Base-by-base conservation (phyloP, 2,329 filamentous ascomycete species). In the Cercospora canescens region DNA sequence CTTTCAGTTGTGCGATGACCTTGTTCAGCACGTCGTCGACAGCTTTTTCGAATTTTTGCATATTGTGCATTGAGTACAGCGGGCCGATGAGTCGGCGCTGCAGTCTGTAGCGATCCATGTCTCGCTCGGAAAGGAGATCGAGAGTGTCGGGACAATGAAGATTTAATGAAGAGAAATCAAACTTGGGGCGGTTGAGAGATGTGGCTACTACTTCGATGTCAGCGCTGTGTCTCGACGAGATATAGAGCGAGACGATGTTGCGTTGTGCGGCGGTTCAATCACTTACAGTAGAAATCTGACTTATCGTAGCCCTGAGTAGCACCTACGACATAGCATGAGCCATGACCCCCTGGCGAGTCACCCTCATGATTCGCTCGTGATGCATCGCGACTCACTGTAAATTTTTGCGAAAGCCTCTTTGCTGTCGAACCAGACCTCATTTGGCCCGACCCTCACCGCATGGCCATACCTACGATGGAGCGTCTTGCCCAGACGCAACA, bases 371-470 rank as follows among this genome's bases (percentile, higher is more conserved):
- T 30, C 5, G 6, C 14, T 52, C 24, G 6, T 28, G 11, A 8
- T 9, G 12, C 21, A 26, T 56, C 3, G 26, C 59, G 16, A 55
- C 60, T 62, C 58, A 52, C 68, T 65, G 64, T 69, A 69, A 9
- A 70, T 69, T 8, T 66, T 63, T 7, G 56, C 59, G 50, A 67
- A 67, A 6, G 67, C 60, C 8, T 65, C 63, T 61, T 65, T 68
- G 48, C 63, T 69, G 57, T 67, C 60, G 18, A 70, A 37, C 66
- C 67, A 69, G n/a, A 78, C 82, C 69, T 84, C 82, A 63, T 82
- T 77, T 1, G 83, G 83, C 4, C 78, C 79, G 41, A 84, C 74
- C 24, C 83, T 79, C 4, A 85, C 81, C 9, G 83, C 75, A 1
- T 76, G 74, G 5, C 82, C 82, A 69, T 81, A 81, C 28, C 69